Conservation (phyloP, 2,329 filamentous ascomycete genomes). For the Trichoderma aggressivum region DNA sequence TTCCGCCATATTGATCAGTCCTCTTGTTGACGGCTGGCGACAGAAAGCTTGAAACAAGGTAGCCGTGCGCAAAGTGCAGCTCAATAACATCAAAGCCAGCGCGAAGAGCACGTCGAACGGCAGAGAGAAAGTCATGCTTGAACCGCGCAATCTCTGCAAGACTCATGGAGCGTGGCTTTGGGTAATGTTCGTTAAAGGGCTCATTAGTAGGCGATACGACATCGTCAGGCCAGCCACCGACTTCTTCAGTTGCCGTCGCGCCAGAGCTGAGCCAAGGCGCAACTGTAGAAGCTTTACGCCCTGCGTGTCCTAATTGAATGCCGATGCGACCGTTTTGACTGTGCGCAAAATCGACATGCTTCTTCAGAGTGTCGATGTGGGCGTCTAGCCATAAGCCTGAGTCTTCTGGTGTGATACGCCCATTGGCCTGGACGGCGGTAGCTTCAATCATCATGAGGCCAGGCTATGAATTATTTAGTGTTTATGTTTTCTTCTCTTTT, state of each 20-base stretch:
- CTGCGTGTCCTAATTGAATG: slow-evolving; percentile 74
- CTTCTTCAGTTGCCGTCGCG: slow-evolving; percentile 35
- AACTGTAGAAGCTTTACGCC: slow-evolving; percentile 56
- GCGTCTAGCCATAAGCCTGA: slow-evolving; percentile 67
- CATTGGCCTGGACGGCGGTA: slow-evolving; percentile 60
- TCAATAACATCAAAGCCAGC: slow-evolving; percentile 66
- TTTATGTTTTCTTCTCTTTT: no score
- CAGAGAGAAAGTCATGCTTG: slow-evolving; percentile 57
- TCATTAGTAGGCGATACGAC: slow-evolving; percentile 44
- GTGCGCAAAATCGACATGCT: slow-evolving; percentile 60
- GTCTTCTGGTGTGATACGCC: slow-evolving; percentile 71
- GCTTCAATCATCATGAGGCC: slow-evolving; percentile 66
- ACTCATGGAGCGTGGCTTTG: slow-evolving; percentile 61
- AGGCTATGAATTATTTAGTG: slow-evolving; percentile 28
- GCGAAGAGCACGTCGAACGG: slow-evolving; percentile 53
- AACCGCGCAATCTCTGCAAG: slow-evolving; percentile 59
- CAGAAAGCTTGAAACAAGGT: slow-evolving; percentile 68
- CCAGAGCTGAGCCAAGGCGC: slow-evolving; percentile 63
- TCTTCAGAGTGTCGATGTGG: slow-evolving; percentile 58
- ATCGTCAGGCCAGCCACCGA: slow-evolving; percentile 49
- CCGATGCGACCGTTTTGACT: slow-evolving; percentile 60
- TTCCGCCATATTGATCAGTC: slow-evolving; percentile 65
- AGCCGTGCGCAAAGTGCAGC: slow-evolving; percentile 75
- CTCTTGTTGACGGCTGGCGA: slow-evolving; percentile 67
- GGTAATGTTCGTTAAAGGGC: slow-evolving; percentile 56